phyloP scores from a whole-genome alignment of 768 basidiomycete genomes.

The Tulasnella sp. region DNA sequence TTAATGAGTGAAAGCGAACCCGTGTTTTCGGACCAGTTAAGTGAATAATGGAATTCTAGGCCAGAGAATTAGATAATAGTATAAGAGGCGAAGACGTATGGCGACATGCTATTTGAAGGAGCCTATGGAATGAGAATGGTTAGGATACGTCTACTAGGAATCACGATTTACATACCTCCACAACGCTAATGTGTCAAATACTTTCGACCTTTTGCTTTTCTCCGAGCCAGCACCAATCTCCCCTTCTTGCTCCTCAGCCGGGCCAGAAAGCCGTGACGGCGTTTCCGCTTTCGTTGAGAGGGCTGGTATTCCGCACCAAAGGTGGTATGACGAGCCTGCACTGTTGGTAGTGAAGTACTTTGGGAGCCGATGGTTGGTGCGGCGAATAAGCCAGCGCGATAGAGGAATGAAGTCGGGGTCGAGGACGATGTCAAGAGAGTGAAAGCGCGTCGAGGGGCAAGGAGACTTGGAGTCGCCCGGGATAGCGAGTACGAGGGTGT shows the following conservation, averaged over 20 bases:
- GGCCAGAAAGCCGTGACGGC: conserved; percentile 83
- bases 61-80: no score
- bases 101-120: no score
- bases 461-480: neutral
- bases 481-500: neutral
- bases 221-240: conserved; percentile 56
- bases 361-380: neutral
- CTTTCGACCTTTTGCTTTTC: conserved; percentile 64
- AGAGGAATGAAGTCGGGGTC: neutral
- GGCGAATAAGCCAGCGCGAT: neutral
- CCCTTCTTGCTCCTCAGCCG: conserved; percentile 58
- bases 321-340: conserved; percentile 49
- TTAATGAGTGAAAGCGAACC: no score
- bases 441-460: neutral
- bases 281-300: conserved; percentile 86
- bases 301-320: conserved; percentile 92
- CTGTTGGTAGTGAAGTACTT: neutral
- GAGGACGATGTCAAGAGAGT: neutral
- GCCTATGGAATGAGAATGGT: no score
- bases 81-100: no score
- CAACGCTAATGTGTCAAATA: conserved; percentile 56
- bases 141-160: no score
- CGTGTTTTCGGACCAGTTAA: no score
- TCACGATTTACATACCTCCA: no score
- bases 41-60: no score